Evolutionary conservation across 805 yeast species (phyloP), one percentile per base, ranked within the genome.

Genomic region (Metschnikowia kunwiensis): DNA sequence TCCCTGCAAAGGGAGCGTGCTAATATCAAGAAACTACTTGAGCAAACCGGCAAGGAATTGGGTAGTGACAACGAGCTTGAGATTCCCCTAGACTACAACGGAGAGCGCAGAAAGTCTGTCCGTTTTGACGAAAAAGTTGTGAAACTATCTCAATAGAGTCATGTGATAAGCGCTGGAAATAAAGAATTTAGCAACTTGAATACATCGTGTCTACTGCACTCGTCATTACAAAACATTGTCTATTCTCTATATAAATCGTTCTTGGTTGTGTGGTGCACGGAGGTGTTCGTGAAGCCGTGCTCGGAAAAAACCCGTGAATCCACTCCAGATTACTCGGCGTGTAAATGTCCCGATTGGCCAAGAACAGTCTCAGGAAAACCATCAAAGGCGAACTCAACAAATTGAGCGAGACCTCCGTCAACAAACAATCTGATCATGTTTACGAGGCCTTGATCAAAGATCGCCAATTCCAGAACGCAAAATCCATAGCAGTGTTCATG

Each of bases 401-500:
- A 10, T 33, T 64, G 5, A 24, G 52, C 1, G 39, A 34, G 7
- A 44, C 44, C 3, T 36, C 50, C 1, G 29, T 64, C 12, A 16
- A 21, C 0, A 4, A 16, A 3, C 72, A 67, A 40, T 63, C 72
- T 1, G 22, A 16, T 1, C 24, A 36, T 9, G 55, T 66, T 4
- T 40, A 42, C 7, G 30, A 45, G 1, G 38, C 44, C 9, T 27
- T 69, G n/a, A 14, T 43, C 15, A 24, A 43, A 2, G 35, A 49
- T 22, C 61, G 65, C 0, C 63, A 56, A 27, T 80, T 78, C 47
- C 45, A 55, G 34, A 34, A 45, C 0, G 76, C 88, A 0, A 48
- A 51, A 7, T 65, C 55, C 4, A 55, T 88, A 2, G 96, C 82
- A 0, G 53, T 86, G 20, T 89, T 77, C 51, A 75, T 88, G 84